phyloP scores from a whole-genome alignment of 768 basidiomycete genomes.

The Strobilomyces echinocephalus region DNA sequence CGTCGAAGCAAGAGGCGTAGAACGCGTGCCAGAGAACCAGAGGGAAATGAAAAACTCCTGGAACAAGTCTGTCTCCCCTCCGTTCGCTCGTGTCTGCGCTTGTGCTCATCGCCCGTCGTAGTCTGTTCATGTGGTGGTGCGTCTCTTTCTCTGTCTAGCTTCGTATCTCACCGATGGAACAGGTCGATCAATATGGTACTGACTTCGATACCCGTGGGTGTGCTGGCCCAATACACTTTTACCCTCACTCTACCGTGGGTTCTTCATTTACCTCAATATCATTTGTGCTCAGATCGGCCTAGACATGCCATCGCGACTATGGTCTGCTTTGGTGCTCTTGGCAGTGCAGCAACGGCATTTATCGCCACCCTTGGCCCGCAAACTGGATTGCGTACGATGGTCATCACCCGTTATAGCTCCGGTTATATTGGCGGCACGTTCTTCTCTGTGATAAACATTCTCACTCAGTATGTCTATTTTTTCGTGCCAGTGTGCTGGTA shows the following conservation, averaged over 20 bases:
- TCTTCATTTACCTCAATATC: conserved; percentile 1
- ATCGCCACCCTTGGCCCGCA: conserved; percentile 51
- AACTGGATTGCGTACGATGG: conserved; percentile 53
- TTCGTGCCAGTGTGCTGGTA: not conserved
- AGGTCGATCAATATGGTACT: conserved; percentile 48
- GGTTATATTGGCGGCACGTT: conserved; percentile 47
- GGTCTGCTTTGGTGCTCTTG: conserved; percentile 43
- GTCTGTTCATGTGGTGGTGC: conserved; percentile 45
- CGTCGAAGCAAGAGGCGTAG: conserved; percentile 52
- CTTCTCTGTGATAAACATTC: conserved; percentile 49
- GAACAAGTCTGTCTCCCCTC: conserved; percentile 35
- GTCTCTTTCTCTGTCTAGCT: not conserved
- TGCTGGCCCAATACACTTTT: conserved; percentile 44
- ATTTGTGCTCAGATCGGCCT: not conserved
- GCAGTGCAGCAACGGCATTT: conserved; percentile 40
- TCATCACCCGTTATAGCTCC: conserved; percentile 44
- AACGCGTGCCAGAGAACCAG: conserved; percentile 49
- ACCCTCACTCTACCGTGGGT: conserved; percentile 44
- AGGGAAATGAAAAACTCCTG: conserved; percentile 40
- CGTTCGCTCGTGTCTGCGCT: not conserved
- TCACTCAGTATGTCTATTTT: conserved; percentile 37
- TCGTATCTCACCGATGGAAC: not conserved
- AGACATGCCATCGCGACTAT: conserved; percentile 44
- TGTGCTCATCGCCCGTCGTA: conserved; percentile 10
- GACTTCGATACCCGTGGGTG: conserved; percentile 47